These are phyloP conservation scores for Pyrenophora tritici-repentis DNA, from an alignment of 2,329 filamentous ascomycete genomes.

Conservation along the genomic window DNA sequence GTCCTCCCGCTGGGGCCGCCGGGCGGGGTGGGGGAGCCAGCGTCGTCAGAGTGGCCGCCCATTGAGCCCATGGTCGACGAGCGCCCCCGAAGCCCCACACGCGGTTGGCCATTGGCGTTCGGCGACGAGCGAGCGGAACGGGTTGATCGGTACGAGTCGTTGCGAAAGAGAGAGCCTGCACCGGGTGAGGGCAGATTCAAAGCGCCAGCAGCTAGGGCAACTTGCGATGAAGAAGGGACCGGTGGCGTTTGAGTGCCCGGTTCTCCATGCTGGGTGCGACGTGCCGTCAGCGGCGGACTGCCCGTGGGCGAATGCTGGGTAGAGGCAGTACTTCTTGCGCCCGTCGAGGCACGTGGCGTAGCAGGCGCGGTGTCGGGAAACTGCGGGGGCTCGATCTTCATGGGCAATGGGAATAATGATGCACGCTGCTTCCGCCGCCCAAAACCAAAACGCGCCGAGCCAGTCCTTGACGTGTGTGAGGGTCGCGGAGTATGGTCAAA, in stretches of 20 bases:
- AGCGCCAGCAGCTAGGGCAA: slow-evolving; percentile 56
- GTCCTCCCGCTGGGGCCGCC: slow-evolving; percentile 60
- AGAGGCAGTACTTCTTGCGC: slow-evolving; percentile 45
- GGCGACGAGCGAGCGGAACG: slow-evolving; percentile 67
- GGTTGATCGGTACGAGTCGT: slow-evolving; percentile 66
- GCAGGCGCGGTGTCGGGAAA: slow-evolving; percentile 50
- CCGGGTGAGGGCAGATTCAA: slow-evolving; percentile 54
- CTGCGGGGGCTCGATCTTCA: slow-evolving; percentile 64
- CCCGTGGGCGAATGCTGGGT: slow-evolving; percentile 42
- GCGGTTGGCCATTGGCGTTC: slow-evolving; percentile 62
- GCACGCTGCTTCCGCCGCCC: slow-evolving; percentile 72
- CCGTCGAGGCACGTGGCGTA: slow-evolving; percentile 52
- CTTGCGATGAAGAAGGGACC: slow-evolving; percentile 58
- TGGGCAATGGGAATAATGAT: slow-evolving; percentile 85
- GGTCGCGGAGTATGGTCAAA: slow-evolving; percentile 43
- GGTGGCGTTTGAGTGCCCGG: slow-evolving; percentile 40
- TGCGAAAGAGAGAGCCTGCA: slow-evolving; percentile 57
- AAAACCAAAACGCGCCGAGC: slow-evolving; percentile 73
- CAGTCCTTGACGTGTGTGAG: slow-evolving; percentile 62
- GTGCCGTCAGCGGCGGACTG: slow-evolving; percentile 46
- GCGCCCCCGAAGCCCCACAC: slow-evolving; percentile 69
- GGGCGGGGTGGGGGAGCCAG: slow-evolving; percentile 64
- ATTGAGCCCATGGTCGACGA: slow-evolving; percentile 91
- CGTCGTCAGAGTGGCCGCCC: slow-evolving; percentile 72
- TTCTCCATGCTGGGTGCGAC: slow-evolving; percentile 34